These are phyloP conservation scores for Kwoniella sp. DNA, from an alignment of 768 basidiomycete genomes.

Conservation along the genomic window DNA sequence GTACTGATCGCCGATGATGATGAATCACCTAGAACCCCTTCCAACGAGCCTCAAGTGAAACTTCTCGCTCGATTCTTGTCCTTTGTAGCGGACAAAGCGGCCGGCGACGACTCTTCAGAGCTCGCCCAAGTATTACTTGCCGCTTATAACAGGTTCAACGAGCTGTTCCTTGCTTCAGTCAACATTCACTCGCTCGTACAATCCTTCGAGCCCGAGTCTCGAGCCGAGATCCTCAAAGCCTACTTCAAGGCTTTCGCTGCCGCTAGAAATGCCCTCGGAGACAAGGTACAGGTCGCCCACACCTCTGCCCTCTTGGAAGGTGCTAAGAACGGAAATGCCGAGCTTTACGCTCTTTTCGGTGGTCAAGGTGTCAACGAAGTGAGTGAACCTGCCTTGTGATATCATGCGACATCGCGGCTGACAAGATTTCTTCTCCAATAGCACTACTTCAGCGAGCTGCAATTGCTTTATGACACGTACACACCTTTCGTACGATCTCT, in stretches of 20 bases:
- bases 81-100: conserved; percentile 69
- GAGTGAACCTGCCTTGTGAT: conserved; percentile 19
- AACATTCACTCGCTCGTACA: conserved; percentile 84
- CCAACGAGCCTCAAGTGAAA: conserved; percentile 70
- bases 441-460: conserved; percentile 94
- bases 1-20: conserved; percentile 62
- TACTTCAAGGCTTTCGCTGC: conserved; percentile 77
- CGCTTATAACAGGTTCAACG: conserved; percentile 75
- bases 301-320: conserved; percentile 58
- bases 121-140: conserved; percentile 66
- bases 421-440: conserved; percentile 28
- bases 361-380: conserved; percentile 95
- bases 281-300: conserved; percentile 58
- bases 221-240: conserved; percentile 73
- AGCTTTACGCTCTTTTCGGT: conserved; percentile 88
- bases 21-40: conserved; percentile 59
- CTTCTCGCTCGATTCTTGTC: conserved; percentile 80
- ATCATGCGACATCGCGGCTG: conserved; percentile 9
- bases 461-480: conserved; percentile 88
- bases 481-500: conserved; percentile 78
- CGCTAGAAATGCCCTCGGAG: conserved; percentile 64
- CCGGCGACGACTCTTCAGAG: conserved; percentile 58
- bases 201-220: conserved; percentile 71
- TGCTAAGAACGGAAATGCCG: conserved; percentile 54
- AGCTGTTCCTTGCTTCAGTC: conserved; percentile 68